These are phyloP conservation scores for Auxenochlorella pyrenoidosa DNA, from an alignment of 139 green algal species.

Conservation along the genomic window DNA sequence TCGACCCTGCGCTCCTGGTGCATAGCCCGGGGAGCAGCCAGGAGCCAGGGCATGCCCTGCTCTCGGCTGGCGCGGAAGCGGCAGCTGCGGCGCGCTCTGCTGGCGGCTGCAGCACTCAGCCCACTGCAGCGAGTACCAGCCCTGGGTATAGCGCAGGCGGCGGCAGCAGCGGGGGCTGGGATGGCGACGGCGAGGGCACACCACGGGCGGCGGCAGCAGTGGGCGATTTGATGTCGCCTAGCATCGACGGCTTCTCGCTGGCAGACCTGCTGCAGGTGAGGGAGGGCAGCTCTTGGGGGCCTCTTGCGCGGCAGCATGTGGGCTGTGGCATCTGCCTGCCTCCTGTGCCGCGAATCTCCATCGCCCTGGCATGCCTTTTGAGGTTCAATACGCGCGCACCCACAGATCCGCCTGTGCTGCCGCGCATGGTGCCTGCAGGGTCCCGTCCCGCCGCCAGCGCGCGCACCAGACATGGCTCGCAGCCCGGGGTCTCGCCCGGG, in stretches of 20 bases:
- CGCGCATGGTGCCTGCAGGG: background rate
- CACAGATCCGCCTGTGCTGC: no score
- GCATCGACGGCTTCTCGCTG: conserved; percentile 17
- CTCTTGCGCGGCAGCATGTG: background rate
- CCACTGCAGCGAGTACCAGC: background rate
- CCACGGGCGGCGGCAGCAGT: background rate
- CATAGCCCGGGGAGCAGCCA: conserved; percentile 28
- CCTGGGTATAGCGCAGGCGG: background rate
- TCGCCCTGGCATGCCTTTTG: no score
- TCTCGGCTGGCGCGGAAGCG: background rate
- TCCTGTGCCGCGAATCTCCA: background rate
- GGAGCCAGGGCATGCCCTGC: background rate
- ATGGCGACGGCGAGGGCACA: background rate
- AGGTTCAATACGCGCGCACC: no score
- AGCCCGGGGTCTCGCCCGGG: background rate
- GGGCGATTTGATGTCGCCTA: background rate
- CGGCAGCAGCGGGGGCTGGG: background rate
- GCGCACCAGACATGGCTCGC: background rate
- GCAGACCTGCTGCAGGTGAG: conserved; percentile 31
- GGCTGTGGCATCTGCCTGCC: no score
- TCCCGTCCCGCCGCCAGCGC: background rate
- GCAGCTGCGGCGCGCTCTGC: background rate
- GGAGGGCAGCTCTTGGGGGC: background rate
- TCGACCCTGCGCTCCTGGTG: conserved; percentile 31
- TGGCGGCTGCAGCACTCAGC: background rate